phyloP scores from a whole-genome alignment of 352 stramenopile genomes.

The Thraustotheca clavata region DNA sequence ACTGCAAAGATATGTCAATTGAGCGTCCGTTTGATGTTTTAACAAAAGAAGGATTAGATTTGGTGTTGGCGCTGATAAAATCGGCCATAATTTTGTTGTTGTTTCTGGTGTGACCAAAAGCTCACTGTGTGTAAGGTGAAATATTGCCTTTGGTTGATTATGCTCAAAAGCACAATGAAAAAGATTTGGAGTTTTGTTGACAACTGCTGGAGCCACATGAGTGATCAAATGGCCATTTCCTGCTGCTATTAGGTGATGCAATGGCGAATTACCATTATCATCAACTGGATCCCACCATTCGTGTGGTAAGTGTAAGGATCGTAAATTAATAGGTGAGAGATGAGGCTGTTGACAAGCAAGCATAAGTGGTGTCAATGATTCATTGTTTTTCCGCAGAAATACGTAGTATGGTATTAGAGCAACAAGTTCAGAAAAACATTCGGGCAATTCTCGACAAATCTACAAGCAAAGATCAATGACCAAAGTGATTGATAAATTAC shows the following conservation, averaged over 20 bases:
- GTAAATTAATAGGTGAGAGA: not conserved
- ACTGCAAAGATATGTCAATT: slow-evolving; percentile 6
- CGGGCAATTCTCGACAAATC: not conserved
- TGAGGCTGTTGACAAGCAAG: not conserved
- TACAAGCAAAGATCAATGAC: not conserved
- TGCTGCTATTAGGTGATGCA: not conserved
- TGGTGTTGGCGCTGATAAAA: not conserved
- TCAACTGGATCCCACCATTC: not conserved
- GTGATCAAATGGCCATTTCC: not conserved
- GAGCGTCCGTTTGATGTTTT: not conserved
- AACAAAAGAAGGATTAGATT: not conserved
- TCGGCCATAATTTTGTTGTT: not conserved
- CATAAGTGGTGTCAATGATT: not conserved
- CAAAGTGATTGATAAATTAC: not conserved
- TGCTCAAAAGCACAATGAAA: not conserved
- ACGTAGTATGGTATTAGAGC: not conserved
- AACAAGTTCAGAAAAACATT: not conserved
- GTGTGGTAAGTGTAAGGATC: not conserved
- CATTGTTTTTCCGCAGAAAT: not conserved
- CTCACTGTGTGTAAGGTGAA: not conserved
- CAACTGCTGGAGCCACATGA: not conserved
- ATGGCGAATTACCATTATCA: not conserved
- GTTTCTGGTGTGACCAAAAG: not conserved
- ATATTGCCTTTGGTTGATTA: not conserved
- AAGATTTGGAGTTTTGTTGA: not conserved